phyloP scores from a whole-genome alignment of 2,329 filamentous ascomycete genomes.

The Parafenestella ontariensis region DNA sequence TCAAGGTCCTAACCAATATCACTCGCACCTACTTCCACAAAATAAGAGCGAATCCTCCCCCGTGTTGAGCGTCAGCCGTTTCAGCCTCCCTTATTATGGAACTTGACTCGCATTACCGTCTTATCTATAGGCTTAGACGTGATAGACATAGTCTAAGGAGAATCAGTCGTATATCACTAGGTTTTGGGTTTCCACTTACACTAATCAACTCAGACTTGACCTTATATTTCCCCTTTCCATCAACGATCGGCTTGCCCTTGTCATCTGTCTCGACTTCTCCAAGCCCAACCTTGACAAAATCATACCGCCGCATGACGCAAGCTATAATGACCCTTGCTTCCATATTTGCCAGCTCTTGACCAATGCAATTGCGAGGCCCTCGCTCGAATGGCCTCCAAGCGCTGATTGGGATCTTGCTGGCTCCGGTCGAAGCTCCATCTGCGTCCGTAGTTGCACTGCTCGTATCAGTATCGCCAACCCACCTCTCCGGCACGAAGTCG shows the following conservation, averaged over 20 bases:
- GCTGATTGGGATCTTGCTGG: constrained; percentile 44
- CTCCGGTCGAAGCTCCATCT: constrained; percentile 10
- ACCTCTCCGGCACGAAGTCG: constrained; percentile 47
- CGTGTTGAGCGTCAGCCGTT: not conserved
- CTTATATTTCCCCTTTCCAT: constrained; percentile 37
- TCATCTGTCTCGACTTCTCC: constrained; percentile 37
- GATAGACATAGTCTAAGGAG: constrained; percentile 35
- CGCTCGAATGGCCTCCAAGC: constrained; percentile 64
- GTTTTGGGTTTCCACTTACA: constrained; percentile 26
- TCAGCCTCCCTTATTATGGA: not conserved
- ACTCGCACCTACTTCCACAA: not conserved
- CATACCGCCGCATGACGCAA: constrained; percentile 40
- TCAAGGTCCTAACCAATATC: no score
- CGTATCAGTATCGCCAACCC: constrained; percentile 46
- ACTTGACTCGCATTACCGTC: constrained; percentile 38
- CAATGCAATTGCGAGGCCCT: constrained; percentile 64
- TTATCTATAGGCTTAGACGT: constrained; percentile 43
- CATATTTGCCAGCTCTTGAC: constrained; percentile 63
- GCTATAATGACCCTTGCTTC: constrained; percentile 62
- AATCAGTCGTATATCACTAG: constrained; percentile 8
- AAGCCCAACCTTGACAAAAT: constrained; percentile 45
- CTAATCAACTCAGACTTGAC: constrained; percentile 42
- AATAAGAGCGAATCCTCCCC: not conserved
- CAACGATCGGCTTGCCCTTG: constrained; percentile 32
- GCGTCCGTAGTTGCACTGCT: constrained; percentile 22